Conservation (phyloP, 1,139 yeast species). For the Insectozyma bohioensis region DNA sequence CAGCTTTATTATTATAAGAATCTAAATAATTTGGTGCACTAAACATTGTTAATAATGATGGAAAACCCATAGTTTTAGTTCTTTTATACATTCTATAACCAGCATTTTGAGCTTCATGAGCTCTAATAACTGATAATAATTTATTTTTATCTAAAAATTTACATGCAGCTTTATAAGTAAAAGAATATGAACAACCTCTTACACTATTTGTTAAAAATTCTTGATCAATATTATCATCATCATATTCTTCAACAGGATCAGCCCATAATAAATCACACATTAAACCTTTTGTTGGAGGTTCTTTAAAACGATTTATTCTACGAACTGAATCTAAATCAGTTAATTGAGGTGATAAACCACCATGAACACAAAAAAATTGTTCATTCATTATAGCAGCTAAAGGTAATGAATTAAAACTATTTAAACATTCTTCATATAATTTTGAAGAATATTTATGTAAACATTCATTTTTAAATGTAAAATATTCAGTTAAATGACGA, state of each 20-base stretch:
- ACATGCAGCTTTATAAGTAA: slow-evolving; percentile 82
- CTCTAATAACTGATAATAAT: slow-evolving; percentile 80
- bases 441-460: slow-evolving; percentile 72
- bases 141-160: slow-evolving; percentile 79
- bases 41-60: slow-evolving; percentile 86
- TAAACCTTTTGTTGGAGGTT: slow-evolving; percentile 91
- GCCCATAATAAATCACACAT: slow-evolving; percentile 98
- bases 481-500: slow-evolving; percentile 88
- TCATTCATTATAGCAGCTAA: slow-evolving; percentile 92
- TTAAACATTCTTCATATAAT: slow-evolving; percentile 74
- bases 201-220: slow-evolving; percentile 67
- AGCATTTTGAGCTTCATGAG: slow-evolving; percentile 98
- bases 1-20: slow-evolving; percentile 93
- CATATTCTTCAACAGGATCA: slow-evolving; percentile 90
- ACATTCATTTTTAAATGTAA: slow-evolving; percentile 91
- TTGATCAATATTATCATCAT: slow-evolving; percentile 56
- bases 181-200: slow-evolving; percentile 92
- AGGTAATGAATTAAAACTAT: slow-evolving; percentile 85
- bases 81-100: slow-evolving; percentile 94
- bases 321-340: slow-evolving; percentile 68
- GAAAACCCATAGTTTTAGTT: slow-evolving; percentile 87
- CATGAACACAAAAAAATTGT: slow-evolving; percentile 95
- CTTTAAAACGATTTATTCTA: slow-evolving; percentile 75
- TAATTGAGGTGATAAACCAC: slow-evolving; percentile 91
- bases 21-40: slow-evolving; percentile 97